phyloP scores from a whole-genome alignment of 2,329 filamentous ascomycete genomes.

The Alternaria novae-zelandiae region DNA sequence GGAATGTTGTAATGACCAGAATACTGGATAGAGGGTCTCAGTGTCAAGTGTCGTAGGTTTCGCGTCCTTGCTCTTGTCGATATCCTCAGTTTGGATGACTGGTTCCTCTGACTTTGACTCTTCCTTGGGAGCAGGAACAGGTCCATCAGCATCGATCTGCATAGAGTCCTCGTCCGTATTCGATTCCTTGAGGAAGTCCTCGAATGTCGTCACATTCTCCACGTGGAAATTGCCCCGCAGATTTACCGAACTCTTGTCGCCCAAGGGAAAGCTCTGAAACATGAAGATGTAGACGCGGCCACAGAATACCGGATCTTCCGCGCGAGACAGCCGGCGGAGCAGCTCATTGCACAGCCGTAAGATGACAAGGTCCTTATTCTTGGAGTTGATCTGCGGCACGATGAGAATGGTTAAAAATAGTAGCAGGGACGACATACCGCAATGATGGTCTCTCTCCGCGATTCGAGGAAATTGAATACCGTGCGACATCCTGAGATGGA shows the following conservation, averaged over 20 bases:
- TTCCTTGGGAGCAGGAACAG: conserved; percentile 34
- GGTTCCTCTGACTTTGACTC: conserved; percentile 46
- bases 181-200: conserved; percentile 59
- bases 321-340: conserved; percentile 88
- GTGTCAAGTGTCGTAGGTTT: conserved; percentile 61
- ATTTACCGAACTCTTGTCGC: conserved; percentile 97
- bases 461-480: conserved; percentile 95
- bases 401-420: conserved; percentile 27
- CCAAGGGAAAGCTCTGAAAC: conserved; percentile 95
- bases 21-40: conserved; percentile 82
- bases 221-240: conserved; percentile 93
- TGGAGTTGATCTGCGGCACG: conserved; percentile 38
- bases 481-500: conserved; percentile 89
- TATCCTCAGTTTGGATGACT: conserved; percentile 49
- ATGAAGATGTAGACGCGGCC: conserved; percentile 98
- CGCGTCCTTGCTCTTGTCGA: conserved; percentile 58
- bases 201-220: conserved; percentile 90
- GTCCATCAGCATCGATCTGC: conserved; percentile 66
- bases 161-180: conserved; percentile 60
- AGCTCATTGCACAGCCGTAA: conserved; percentile 95
- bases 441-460: conserved; percentile 85
- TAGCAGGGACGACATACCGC: conserved; percentile 59
- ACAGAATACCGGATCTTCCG: conserved; percentile 96
- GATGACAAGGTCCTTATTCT: conserved; percentile 83
- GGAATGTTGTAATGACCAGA: conserved; percentile 90